Conservation (phyloP, 306 rosid genomes). For the Quercus engelmannii region DNA sequence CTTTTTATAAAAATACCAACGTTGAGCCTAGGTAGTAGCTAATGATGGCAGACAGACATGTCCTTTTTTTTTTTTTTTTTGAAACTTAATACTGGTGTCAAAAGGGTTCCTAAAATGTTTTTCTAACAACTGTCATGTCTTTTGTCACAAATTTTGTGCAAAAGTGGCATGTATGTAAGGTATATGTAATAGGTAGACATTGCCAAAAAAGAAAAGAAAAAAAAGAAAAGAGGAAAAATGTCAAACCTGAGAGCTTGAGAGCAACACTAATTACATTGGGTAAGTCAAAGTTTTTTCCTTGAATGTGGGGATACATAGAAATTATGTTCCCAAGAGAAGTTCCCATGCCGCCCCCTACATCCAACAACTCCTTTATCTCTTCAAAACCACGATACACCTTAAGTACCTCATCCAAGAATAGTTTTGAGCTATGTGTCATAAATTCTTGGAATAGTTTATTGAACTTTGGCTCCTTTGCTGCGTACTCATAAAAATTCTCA, state of each 20-base stretch:
- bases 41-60: too few relatives aligned
- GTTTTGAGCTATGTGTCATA: neutral
- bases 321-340: neutral
- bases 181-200: too few relatives aligned
- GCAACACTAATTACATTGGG: neutral
- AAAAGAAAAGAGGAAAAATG: neutral
- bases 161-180: too few relatives aligned
- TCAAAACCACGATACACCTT: conserved; percentile 15
- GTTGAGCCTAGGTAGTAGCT: too few relatives aligned
- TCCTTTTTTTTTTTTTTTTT: too few relatives aligned
- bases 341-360: conserved; percentile 14
- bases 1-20: too few relatives aligned
- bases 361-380: conserved; percentile 1
- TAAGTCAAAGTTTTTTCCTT: neutral
- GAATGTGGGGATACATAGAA: conserved; percentile 2
- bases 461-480: neutral
- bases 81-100: too few relatives aligned
- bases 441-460: neutral
- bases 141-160: too few relatives aligned
- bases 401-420: neutral
- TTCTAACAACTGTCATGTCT: too few relatives aligned
- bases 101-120: too few relatives aligned
- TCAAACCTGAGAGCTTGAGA: neutral
- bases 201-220: too few relatives aligned
- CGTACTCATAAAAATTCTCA: neutral